Percentiles rank a stretch among this genome's conserved stretches.
phyloP scores from a whole-genome alignment of 768 basidiomycete species.

The Pleurotus djamor region DNA sequence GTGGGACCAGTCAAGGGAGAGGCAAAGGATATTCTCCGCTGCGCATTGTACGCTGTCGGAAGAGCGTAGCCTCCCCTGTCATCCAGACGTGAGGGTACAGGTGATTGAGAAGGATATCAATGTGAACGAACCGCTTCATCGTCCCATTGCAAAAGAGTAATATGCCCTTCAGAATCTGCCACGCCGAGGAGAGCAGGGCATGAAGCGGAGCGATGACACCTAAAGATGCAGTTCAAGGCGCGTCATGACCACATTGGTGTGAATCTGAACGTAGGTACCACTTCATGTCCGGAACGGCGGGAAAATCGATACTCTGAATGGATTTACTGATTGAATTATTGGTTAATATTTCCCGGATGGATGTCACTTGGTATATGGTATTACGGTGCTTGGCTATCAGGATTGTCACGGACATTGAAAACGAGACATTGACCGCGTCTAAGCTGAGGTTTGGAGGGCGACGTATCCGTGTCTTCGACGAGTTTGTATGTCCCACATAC shows the following conservation, averaged over 20 bases:
- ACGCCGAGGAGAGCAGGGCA: slow-evolving; percentile 57
- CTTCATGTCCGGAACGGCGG: slow-evolving; percentile 92
- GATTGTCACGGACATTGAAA: slow-evolving; percentile 40
- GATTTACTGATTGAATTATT: slow-evolving; percentile 40
- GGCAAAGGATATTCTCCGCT: slow-evolving; percentile 64
- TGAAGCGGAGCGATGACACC: slow-evolving; percentile 54
- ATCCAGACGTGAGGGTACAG: background rate
- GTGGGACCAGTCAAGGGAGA: slow-evolving; percentile 94
- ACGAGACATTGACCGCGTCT: slow-evolving; percentile 76
- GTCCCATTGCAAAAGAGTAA: slow-evolving; percentile 63
- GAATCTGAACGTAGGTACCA: slow-evolving; percentile 50
- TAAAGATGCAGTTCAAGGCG: slow-evolving; percentile 18
- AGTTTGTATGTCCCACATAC: slow-evolving; percentile 94
- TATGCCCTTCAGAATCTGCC: slow-evolving; percentile 82
- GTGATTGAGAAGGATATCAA: background rate
- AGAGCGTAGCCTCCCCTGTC: slow-evolving; percentile 36
- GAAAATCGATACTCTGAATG: slow-evolving; percentile 66
- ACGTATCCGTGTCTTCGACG: slow-evolving; percentile 26
- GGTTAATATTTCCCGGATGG: background rate
- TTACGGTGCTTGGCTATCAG: slow-evolving; percentile 29
- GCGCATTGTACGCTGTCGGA: slow-evolving; percentile 46
- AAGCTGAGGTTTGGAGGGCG: slow-evolving; percentile 25
- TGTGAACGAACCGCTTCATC: slow-evolving; percentile 33
- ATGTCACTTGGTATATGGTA: slow-evolving; percentile 10
- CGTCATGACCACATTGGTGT: background rate